Conservation (phyloP, 108 stramenopile species). For the Chaetoceros muelleri region DNA sequence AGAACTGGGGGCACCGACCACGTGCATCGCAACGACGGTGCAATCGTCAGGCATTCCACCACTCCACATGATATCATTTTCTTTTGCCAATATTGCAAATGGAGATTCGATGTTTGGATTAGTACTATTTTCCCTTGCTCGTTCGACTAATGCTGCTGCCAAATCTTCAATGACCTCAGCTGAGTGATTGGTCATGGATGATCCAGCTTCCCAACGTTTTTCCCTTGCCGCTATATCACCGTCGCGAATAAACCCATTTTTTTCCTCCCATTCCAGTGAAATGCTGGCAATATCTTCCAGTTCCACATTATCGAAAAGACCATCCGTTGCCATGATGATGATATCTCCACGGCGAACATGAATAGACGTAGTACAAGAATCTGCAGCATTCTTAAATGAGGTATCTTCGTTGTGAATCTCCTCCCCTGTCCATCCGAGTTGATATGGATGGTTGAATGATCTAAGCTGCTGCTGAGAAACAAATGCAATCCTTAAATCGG, state of each 20-base stretch:
- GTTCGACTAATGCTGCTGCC: slow-evolving; percentile 34
- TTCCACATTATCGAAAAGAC: slow-evolving; percentile 95
- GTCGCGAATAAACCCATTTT: slow-evolving; percentile 65
- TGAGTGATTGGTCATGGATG: slow-evolving; percentile 37
- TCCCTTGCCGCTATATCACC: slow-evolving; percentile 54
- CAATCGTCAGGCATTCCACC: slow-evolving; percentile 94
- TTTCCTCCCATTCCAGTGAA: slow-evolving; percentile 81
- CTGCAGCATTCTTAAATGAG: slow-evolving; percentile 74
- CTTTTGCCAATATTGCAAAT: slow-evolving; percentile 93
- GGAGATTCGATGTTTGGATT: slow-evolving; percentile 77
- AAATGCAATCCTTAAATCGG: slow-evolving; percentile 86
- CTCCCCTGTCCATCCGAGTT: slow-evolving; percentile 87
- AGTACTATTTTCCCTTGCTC: slow-evolving; percentile 78
- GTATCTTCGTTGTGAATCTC: slow-evolving; percentile 38
- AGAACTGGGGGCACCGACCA: slow-evolving; percentile 35
- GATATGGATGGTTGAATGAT: slow-evolving; percentile 94
- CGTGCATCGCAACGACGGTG: slow-evolving; percentile 83
- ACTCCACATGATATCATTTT: slow-evolving; percentile 98
- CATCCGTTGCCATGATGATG: slow-evolving; percentile 93
- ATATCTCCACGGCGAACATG: slow-evolving; percentile 90
- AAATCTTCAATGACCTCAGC: slow-evolving; percentile 28
- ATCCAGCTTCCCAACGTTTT: slow-evolving; percentile 62
- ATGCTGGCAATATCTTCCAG: slow-evolving; percentile 83
- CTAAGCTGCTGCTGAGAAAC: slow-evolving; percentile 90
- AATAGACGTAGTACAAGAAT: slow-evolving; percentile 84